Evolutionary conservation across 306 rosid genomes (phyloP), one percentile per base, ranked within the genome.

Genomic region (Vicia sativa): DNA sequence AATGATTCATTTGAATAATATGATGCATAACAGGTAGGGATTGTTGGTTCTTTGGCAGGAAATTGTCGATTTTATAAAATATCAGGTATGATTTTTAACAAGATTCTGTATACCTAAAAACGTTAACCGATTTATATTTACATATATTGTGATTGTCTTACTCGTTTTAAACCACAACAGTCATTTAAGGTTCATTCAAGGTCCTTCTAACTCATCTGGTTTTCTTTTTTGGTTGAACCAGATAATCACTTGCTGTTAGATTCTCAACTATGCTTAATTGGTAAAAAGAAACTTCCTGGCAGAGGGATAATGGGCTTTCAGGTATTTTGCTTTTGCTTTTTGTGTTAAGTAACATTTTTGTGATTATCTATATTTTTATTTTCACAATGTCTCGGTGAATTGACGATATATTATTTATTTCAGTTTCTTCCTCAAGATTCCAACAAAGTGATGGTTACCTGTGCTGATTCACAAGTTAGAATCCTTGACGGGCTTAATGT

Each of bases 231-330:
- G 44, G 53, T 78, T 73, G 74, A 66, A 76, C 44, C 92, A 88
- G 99, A 87, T 44, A 88, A 81, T 81, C 87, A 54, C 26, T 74
- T 95, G 81, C 86, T 88, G 66, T 76, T 82, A 65, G 97, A 90
- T 68, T 73, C 76, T 58, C 87, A 79, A 68, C 49, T 87, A 56
- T 78, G 83, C 82, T 72, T 95, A 53, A 74, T 67, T 74, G 75
- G 77, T 69, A 95, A 95, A 73, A 95, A 87, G 92, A 95, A 88
- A 79, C 67, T 89, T 34, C 68, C 85, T 6, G 85, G 87, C 78
- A 87, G 86, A 87, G 90, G 83, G 88, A 90, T 95, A 46, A 82
- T 89, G 11, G 89, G 96, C 79, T 88, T 95, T 75, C 92, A 90
- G 95, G 99, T 93, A 75, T 62, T 68, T 4, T 38, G 23, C 49